phyloP scores from a whole-genome alignment of 345 rosid species.

The Hevea brasiliensis region DNA sequence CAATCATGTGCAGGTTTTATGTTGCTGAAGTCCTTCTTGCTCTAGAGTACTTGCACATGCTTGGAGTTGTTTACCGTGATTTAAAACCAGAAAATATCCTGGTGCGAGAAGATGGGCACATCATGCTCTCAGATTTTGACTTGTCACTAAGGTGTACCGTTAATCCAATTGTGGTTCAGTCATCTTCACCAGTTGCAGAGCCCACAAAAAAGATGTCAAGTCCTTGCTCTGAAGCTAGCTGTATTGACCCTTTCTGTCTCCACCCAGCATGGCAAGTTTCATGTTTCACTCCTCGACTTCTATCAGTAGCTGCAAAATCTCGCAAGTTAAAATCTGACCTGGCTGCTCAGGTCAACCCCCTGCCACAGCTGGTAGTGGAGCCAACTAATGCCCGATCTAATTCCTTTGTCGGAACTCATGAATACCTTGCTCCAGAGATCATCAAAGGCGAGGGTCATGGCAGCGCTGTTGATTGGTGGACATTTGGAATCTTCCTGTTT shows the following conservation, averaged over 20 bases:
- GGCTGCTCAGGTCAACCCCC: conserved; percentile 55
- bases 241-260: conserved; percentile 78
- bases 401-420: conserved; percentile 81
- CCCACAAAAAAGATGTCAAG: conserved; percentile 54
- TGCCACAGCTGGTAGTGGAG: conserved; percentile 78
- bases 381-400: conserved; percentile 76
- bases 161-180: conserved; percentile 46
- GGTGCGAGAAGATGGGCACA: conserved; percentile 83
- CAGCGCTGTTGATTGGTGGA: conserved; percentile 87
- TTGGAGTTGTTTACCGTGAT: conserved; percentile 81
- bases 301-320: conserved; percentile 54
- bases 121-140: conserved; percentile 84
- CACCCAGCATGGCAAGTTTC: conserved; percentile 76
- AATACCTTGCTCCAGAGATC: conserved; percentile 80
- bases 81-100: conserved; percentile 77
- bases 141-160: conserved; percentile 63
- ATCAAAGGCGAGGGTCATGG: conserved; percentile 83
- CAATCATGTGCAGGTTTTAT: conserved; percentile 56
- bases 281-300: conserved; percentile 75
- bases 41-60: conserved; percentile 79
- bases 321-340: conserved; percentile 60
- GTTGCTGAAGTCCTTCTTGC: conserved; percentile 79
- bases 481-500: conserved; percentile 68
- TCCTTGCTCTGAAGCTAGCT: conserved; percentile 67
- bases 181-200: conserved; percentile 45